Evolutionary conservation across 2,329 filamentous ascomycete genomes (phyloP), one percentile per base, ranked within the genome.

Genomic region (Septoria petroselini): DNA sequence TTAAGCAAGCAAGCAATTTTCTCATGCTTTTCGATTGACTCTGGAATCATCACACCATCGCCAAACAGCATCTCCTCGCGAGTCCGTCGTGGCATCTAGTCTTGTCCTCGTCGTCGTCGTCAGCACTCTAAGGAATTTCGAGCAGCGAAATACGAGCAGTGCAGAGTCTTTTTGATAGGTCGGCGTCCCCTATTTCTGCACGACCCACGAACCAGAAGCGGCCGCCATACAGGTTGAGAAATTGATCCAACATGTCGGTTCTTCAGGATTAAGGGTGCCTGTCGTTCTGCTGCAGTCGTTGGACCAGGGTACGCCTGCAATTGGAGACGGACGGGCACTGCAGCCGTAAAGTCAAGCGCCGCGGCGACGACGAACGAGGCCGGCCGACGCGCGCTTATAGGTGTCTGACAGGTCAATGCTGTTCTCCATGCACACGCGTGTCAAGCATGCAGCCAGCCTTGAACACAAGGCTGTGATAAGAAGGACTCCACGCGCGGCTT

Each of bases 231-330:
- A 33, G 30, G 35, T 49, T 35, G 39, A 48, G 39, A 45, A 35
- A 50, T 47, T 11, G 37, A 23, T 29, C 45, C 38, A 43, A 12
- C 14, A 33, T 30, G 18, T 15, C 19, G 37, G 41, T 41, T 33
- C 39, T 48, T 29, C 38, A 37, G 34, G 37, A 33, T 48, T 29
- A 37, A 37, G 34, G 37, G 38, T 33, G 48, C 44, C 40, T 45
- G 39, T 38, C 7, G 31, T 37, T n/a, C n/a, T n/a, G n/a, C 21
- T 50, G 30, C 30, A n/a, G 15, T 38, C 23, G n/a, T 47, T 33
- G 29, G 35, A 30, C 54, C 39, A 52, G 54, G 42, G 49, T 52
- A 27, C 39, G 45, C 48, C 42, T 52, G 45, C 34, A 42, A 50
- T 49, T 29, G 40, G 25, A 9, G 25, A 40, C n/a, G n/a, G n/a